Conservation (phyloP, 2,329 filamentous ascomycete genomes). For the Aschersonia sp. region DNA sequence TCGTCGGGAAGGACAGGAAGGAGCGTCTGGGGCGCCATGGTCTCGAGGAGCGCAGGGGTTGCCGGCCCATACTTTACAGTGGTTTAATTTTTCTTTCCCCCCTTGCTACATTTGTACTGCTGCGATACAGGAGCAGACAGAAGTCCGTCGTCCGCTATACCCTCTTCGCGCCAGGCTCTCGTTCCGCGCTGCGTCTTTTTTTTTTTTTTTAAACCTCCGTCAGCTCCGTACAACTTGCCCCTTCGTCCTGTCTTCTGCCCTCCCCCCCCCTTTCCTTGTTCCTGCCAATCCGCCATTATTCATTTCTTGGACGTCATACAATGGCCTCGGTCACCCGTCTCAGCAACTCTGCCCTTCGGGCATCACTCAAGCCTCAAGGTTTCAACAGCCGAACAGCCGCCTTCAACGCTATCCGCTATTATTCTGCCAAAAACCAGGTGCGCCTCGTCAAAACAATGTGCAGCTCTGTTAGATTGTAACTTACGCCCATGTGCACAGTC, state of each 20-base stretch:
- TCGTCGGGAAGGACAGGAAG: not conserved
- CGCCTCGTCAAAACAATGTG: not conserved
- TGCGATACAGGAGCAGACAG: no score
- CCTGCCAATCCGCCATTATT: not conserved
- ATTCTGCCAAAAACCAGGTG: conserved; percentile 77
- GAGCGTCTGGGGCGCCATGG: not conserved
- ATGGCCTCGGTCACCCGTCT: conserved; percentile 81
- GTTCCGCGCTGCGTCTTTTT: no score
- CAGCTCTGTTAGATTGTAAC: not conserved
- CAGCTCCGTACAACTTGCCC: not conserved
- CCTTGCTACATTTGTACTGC: no score
- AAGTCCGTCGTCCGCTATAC: no score
- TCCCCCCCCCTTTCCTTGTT: conserved; percentile 14
- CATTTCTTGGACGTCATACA: conserved; percentile 18
- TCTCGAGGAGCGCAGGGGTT: conserved; percentile 1
- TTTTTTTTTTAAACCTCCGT: no score
- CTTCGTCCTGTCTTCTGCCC: conserved; percentile 9
- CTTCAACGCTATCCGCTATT: conserved; percentile 77
- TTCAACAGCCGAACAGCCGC: conserved; percentile 54
- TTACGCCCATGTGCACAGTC: conserved; percentile 39
- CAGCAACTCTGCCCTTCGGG: conserved; percentile 67
- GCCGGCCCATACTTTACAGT: conserved; percentile 1
- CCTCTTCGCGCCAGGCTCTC: no score
- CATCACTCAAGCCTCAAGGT: conserved; percentile 53
- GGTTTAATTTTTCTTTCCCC: conserved; percentile 1